Evolutionary conservation across 2,329 filamentous ascomycete species (phyloP), one percentile per base, ranked within the genome.

Genomic region (Mycogone perniciosa): DNA sequence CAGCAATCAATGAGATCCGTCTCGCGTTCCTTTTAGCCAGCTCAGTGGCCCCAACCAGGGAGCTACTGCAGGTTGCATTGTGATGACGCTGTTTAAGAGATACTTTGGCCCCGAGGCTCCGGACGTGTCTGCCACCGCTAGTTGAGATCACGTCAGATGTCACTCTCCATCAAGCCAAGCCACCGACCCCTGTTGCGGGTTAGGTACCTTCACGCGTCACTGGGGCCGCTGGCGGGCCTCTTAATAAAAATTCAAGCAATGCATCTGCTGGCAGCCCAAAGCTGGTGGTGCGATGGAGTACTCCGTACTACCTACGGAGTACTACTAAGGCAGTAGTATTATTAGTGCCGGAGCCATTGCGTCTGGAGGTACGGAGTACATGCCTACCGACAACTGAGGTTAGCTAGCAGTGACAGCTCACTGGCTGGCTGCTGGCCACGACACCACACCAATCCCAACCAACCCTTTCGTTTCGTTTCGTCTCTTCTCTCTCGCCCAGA

Each of bases 121-220:
- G 35, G 20, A 38, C 35, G 11, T 11, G 8, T n/a, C 9, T n/a
- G n/a, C 35, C 35, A 38, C 35, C 20, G 35, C 35, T 6, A 38
- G 20, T 38, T 38, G 35, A 11, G 11, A 38, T n/a, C 9, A 20
- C 20, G 20, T 20, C 20, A 20, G 20, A 20, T 20, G 20, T 20
- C 20, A 20, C 20, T 20, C 20, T 20, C 20, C 20, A 20, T 20
- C 20, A 20, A 20, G 20, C 20, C 20, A 20, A 20, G 20, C 3
- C 20, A 20, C 37, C 11, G 8, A 30, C 41, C 41, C 31, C 48
- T 45, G 46, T 40, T 29, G 13, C 48, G 43, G 38, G n/a, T 44
- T 41, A 44, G 37, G 26, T 41, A 34, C 46, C 35, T 35, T 33
- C 30, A 41, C 37, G 35, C 46, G 46, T 40, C 46, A 48, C 46